These are phyloP conservation scores for Taxillus chinensis DNA, from an alignment of 164 flowering plant species.

Conservation along the genomic window DNA sequence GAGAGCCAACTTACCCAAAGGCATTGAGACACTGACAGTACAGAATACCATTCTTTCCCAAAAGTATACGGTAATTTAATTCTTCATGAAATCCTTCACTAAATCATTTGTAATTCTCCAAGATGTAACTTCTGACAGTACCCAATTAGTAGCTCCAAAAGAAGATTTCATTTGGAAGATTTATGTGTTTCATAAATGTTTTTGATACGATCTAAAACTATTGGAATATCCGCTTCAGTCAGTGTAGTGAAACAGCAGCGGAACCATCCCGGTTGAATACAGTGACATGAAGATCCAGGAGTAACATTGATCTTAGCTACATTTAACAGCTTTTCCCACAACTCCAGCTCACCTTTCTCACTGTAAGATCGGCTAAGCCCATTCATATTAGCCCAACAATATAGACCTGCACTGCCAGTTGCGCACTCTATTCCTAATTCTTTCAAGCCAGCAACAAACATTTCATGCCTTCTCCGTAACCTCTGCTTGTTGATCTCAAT, in stretches of 20 bases:
- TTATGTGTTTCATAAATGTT: neutral
- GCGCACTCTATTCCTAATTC: conserved; percentile 39
- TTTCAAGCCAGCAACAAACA: conserved; percentile 38
- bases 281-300: conserved; percentile 69
- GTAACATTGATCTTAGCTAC: conserved; percentile 46
- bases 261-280: conserved; percentile 83
- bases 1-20: no score
- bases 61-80: no score
- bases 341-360: conserved; percentile 54
- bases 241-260: conserved; percentile 54
- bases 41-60: no score
- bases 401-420: conserved; percentile 50
- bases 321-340: conserved; percentile 45
- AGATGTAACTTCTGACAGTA: no score
- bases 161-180: neutral
- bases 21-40: no score
- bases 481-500: conserved; percentile 33
- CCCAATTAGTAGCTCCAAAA: no score
- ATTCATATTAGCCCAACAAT: conserved; percentile 64
- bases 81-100: no score
- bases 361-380: conserved; percentile 30
- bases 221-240: conserved; percentile 33
- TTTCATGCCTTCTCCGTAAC: conserved; percentile 23
- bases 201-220: conserved; percentile 41
- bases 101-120: no score